phyloP scores from a whole-genome alignment of 2,329 filamentous ascomycete genomes.

The Alternaria postmessia region DNA sequence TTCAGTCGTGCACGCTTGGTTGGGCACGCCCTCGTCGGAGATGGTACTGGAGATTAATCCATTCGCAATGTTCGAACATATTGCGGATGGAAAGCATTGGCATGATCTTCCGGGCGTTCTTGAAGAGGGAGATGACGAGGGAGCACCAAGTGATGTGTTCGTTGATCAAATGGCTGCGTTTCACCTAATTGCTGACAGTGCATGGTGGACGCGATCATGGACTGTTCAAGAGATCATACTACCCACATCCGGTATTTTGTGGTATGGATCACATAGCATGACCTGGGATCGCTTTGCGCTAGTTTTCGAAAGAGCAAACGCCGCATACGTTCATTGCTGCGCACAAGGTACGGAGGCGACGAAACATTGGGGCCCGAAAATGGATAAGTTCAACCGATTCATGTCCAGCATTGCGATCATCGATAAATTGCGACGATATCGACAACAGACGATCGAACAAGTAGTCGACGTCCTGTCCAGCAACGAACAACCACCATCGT shows the following conservation, averaged over 20 bases:
- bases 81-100: neutral
- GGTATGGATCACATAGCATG: neutral
- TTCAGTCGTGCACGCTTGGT: neutral
- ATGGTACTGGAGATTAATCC: neutral
- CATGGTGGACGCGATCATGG: constrained; percentile 6
- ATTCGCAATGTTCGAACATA: neutral
- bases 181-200: neutral
- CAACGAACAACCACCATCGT: neutral
- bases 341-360: neutral
- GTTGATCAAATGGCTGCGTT: neutral
- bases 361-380: neutral
- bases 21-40: neutral
- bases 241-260: neutral
- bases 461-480: neutral
- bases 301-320: neutral
- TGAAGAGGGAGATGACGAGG: neutral
- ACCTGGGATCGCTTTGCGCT: neutral
- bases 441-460: neutral
- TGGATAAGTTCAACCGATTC: neutral
- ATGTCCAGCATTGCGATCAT: neutral
- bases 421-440: neutral
- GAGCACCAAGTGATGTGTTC: neutral
- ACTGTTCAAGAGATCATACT: constrained; percentile 5
- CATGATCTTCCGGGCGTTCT: neutral
- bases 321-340: neutral